Base-by-base conservation (phyloP, 371 early-diverging fungal species). In the Mucor indicus region DNA sequence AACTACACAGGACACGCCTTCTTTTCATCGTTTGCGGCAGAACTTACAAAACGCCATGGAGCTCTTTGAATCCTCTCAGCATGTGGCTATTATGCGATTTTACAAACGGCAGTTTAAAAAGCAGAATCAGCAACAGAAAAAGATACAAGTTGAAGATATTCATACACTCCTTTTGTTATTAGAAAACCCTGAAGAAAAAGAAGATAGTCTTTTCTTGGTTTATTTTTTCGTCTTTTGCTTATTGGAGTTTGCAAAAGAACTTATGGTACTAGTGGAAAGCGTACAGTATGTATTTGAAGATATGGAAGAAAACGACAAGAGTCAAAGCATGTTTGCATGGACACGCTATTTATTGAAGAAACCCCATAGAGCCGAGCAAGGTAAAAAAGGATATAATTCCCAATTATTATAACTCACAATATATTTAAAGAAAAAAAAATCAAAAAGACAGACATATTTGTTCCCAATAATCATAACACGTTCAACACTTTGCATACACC, bases 191-290 rank as follows among this genome's bases (percentile, higher is more conserved):
- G 30, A 66, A 21, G 58, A 64, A 35, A 57, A 64, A 13, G 77
- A 73, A 1, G 87, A 90, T 46, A 83, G 83, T 43, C 74, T 88
- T 9, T 86, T 86, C 44, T 48, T 82, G 30, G 85, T 86, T 4
- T 84, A 85, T 45, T 90, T 86, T 50, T 90, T 88, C 53, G 87
- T 86, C 12, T 88, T 87, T 50, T 75, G 84, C 23, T 58, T 87
- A 35, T 69, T 84, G 55, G 87, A 87, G 51, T 86, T 88, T 44
- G 83, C 82, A 12, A 82, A 70, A 48, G 87, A 88, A 56, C 55
- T 90, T 3, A 69, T 84, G 25, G 63, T 59, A 16, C 62, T 78
- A 7, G 80, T 82, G 13, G 81, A 71, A 5, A 27, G 53, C 24
- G 64, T 67, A 4, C 53, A 67, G 32, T 39, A 44, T 15, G 48